Conservation (phyloP, 1,284 basidiomycete species). For the Agaricales sp. region DNA sequence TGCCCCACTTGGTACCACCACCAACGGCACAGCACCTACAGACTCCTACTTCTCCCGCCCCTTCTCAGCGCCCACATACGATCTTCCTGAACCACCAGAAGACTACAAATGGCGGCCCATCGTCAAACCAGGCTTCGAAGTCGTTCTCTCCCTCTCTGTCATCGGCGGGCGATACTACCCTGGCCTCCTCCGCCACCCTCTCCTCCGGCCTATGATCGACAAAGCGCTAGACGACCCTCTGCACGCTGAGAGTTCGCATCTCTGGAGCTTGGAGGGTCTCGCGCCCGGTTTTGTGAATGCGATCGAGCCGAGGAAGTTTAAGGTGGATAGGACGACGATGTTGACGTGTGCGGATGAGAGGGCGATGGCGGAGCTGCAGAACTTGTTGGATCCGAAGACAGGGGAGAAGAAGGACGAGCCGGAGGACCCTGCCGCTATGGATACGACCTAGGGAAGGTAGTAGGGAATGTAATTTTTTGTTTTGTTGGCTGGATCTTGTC, state of each 20-base stretch:
- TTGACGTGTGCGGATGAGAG: constrained; percentile 43
- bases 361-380: constrained; percentile 30
- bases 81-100: constrained; percentile 47
- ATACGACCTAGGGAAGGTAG: constrained; percentile 20
- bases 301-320: constrained; percentile 49
- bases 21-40: constrained; percentile 2
- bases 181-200: constrained; percentile 48
- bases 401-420: constrained; percentile 21
- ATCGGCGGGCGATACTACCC: constrained; percentile 72
- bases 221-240: constrained; percentile 19
- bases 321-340: constrained; percentile 39
- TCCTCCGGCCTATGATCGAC: constrained; percentile 31
- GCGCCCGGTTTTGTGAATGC: constrained; percentile 50
- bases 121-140: constrained; percentile 49
- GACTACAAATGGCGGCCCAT: constrained; percentile 65
- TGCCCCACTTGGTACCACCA: constrained; percentile 10
- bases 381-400: constrained; percentile 25
- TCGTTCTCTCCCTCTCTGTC: constrained; percentile 51
- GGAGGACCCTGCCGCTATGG: constrained; percentile 18
- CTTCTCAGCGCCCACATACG: constrained; percentile 24
- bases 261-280: constrained; percentile 64
- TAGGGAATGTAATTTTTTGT: constrained; percentile 6
- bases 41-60: constrained; percentile 6
- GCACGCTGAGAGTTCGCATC: constrained; percentile 25
- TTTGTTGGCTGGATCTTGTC: constrained; percentile 16